Evolutionary conservation across 2,329 filamentous ascomycete genomes (phyloP).

Genomic region (Epichloe hybrida): DNA sequence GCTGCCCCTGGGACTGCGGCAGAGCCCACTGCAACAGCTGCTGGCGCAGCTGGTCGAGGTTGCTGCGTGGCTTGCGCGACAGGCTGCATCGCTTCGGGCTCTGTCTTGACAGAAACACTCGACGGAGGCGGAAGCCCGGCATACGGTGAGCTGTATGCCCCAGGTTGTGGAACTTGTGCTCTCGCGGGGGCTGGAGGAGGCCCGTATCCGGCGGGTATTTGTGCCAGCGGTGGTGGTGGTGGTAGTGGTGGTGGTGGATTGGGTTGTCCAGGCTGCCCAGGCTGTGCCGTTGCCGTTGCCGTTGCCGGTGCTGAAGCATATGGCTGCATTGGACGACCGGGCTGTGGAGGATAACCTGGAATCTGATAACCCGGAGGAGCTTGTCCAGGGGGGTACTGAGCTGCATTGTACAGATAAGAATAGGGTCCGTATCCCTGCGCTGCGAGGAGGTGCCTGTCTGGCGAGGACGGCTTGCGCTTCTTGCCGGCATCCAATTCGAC

Average conservation of each 20-base stretch:
- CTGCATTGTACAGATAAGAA: conserved; percentile 19
- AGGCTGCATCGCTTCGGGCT: conserved; percentile 13
- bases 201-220: conserved; percentile 20
- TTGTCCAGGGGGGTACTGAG: conserved; percentile 23
- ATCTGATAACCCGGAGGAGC: conserved; percentile 21
- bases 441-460: conserved; percentile 31
- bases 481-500: conserved; percentile 47
- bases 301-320: conserved; percentile 9
- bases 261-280: conserved; percentile 9
- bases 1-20: conserved; percentile 3
- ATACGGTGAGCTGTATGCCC: conserved; percentile 25
- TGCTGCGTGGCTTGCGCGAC: conserved; percentile 8
- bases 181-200: conserved; percentile 23
- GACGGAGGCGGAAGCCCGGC: conserved; percentile 14
- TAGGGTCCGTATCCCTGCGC: conserved; percentile 25
- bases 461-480: conserved; percentile 42
- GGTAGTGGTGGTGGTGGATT: background rate
- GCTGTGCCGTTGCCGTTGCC: conserved; percentile 1
- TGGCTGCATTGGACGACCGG: conserved; percentile 17
- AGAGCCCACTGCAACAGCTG: background rate
- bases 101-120: conserved; percentile 15
- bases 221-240: conserved; percentile 1
- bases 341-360: conserved; percentile 19
- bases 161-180: conserved; percentile 18
- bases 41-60: conserved; percentile 6